Evolutionary conservation across 2,329 filamentous ascomycete genomes (phyloP).

Genomic region (Didymella lethalis): DNA sequence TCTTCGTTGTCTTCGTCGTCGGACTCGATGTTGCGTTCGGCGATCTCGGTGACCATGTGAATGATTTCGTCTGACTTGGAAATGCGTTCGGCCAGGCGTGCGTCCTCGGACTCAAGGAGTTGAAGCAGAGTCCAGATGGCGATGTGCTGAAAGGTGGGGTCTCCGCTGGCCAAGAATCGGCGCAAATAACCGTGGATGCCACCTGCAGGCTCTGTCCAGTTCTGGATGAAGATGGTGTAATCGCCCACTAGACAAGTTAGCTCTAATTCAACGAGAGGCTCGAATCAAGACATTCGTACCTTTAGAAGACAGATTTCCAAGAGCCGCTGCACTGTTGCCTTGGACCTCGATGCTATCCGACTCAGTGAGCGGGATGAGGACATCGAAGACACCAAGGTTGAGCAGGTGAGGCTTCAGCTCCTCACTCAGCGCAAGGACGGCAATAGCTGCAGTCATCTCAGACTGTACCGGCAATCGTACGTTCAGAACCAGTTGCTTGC

Average conservation of each 20-base stretch:
- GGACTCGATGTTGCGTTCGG: conserved; percentile 85
- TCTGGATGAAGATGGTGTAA: conserved; percentile 93
- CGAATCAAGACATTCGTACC: conserved; percentile 61
- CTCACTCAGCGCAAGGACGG: conserved; percentile 92
- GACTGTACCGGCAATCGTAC: conserved; percentile 95
- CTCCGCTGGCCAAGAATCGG: conserved; percentile 90
- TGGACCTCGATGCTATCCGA: conserved; percentile 97
- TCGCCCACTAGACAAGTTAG: conserved; percentile 75
- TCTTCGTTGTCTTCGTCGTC: conserved; percentile 88
- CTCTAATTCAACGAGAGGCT: conserved; percentile 18
- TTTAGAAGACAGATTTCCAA: conserved; percentile 97
- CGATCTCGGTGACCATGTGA: conserved; percentile 88
- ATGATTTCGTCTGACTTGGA: conserved; percentile 90
- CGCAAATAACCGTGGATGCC: conserved; percentile 95
- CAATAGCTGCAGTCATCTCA: conserved; percentile 99
- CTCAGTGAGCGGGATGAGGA: conserved; percentile 92
- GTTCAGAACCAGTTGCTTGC: conserved; percentile 93
- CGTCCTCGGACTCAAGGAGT: conserved; percentile 92
- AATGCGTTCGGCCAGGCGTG: conserved; percentile 85
- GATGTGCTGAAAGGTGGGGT: conserved; percentile 98
- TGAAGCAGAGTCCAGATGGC: conserved; percentile 98
- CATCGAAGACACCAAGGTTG: conserved; percentile 92
- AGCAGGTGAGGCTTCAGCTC: conserved; percentile 92
- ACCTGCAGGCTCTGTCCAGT: conserved; percentile 91
- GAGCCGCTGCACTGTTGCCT: conserved; percentile 93